Conservation (phyloP, 495 filamentous ascomycete genomes). For the Lasiosphaeria ovina region DNA sequence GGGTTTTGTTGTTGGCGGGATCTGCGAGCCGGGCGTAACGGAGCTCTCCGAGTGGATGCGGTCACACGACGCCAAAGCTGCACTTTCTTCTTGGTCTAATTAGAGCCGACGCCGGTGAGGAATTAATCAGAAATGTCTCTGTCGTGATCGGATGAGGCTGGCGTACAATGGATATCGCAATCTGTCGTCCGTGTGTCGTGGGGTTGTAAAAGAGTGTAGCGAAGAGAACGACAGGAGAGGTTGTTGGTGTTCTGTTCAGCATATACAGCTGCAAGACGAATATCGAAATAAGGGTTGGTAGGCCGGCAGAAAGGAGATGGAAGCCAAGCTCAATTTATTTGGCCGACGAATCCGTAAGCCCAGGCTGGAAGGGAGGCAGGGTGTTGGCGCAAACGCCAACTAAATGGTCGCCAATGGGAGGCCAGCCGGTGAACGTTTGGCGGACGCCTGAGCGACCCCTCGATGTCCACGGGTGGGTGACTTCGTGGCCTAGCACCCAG, state of each 20-base stretch:
- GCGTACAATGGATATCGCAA: no score
- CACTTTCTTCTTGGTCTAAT: background rate
- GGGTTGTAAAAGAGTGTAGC: no score
- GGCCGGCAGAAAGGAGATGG: background rate
- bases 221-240: no score
- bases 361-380: background rate
- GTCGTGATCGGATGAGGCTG: background rate
- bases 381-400: background rate
- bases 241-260: no score
- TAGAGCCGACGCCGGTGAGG: background rate
- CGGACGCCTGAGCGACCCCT: background rate
- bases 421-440: background rate
- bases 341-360: background rate
- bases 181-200: no score
- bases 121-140: background rate
- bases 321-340: conserved; percentile 2
- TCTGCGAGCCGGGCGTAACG: background rate
- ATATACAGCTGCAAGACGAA: background rate
- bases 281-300: no score
- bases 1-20: background rate
- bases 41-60: background rate
- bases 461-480: no score
- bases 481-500: no score
- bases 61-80: conserved; percentile 5
- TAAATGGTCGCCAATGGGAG: conserved; percentile 10